Conservation (phyloP, 306 rosid species). For the Quercus cerris region DNA sequence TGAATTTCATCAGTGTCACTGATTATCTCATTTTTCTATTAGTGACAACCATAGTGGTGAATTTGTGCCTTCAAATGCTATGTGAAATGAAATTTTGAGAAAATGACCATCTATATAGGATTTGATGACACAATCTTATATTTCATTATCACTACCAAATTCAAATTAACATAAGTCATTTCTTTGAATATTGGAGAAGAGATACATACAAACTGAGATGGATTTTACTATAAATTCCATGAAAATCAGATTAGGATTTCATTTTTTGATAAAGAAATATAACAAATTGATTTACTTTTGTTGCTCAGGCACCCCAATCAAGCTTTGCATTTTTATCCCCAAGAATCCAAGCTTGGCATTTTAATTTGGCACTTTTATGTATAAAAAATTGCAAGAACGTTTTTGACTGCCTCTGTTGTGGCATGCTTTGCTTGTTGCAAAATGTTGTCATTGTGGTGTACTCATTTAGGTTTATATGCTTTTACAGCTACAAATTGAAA, state of each 20-base stretch:
- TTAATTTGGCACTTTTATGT: no score
- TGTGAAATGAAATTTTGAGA: background rate
- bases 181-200: background rate
- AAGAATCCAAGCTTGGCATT: no score
- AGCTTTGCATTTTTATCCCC: no score
- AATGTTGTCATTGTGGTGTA: background rate
- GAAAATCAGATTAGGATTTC: background rate
- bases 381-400: background rate
- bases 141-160: background rate
- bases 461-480: slow-evolving; percentile 9
- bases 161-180: background rate
- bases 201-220: background rate
- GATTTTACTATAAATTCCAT: background rate
- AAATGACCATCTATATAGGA: background rate
- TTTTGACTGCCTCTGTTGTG: slow-evolving; percentile 10
- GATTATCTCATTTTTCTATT: background rate
- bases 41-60: background rate
- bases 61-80: background rate
- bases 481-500: slow-evolving; percentile 77
- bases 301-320: background rate
- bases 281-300: background rate
- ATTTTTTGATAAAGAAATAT: background rate
- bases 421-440: background rate
- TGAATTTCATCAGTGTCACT: background rate
- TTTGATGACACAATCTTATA: background rate